Evolutionary conservation across 805 yeast species (phyloP).

Genomic region (Starmerella potacharoeniae): DNA sequence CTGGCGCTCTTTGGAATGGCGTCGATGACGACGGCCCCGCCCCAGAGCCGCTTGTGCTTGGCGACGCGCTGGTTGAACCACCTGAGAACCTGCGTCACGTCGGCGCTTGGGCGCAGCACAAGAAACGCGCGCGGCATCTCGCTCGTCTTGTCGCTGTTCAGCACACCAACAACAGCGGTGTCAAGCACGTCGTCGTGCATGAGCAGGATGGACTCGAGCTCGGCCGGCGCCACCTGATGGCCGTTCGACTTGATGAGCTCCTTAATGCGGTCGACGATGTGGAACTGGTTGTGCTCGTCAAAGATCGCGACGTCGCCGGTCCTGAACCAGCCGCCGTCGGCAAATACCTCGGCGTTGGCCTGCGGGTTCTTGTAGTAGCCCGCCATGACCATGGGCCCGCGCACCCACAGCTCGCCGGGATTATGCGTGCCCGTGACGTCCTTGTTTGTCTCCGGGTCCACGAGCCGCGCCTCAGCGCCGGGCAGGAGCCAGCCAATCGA

Average conservation of each 20-base stretch:
- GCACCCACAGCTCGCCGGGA: slow-evolving; percentile 44
- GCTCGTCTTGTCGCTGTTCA: slow-evolving; percentile 66
- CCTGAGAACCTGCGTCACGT: slow-evolving; percentile 22
- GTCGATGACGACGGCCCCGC: slow-evolving; percentile 52
- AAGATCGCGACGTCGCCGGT: slow-evolving; percentile 47
- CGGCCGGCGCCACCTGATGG: slow-evolving; percentile 90
- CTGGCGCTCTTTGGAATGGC: slow-evolving; percentile 90
- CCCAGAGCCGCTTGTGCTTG: slow-evolving; percentile 32
- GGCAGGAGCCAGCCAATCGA: slow-evolving; percentile 38
- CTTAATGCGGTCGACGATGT: slow-evolving; percentile 51
- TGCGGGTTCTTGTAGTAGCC: slow-evolving; percentile 40
- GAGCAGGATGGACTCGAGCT: slow-evolving; percentile 73
- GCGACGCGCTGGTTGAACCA: slow-evolving; percentile 32
- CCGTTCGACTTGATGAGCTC: slow-evolving; percentile 61
- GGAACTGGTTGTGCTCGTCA: slow-evolving; percentile 31
- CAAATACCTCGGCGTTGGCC: slow-evolving; percentile 37
- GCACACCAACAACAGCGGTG: slow-evolving; percentile 75
- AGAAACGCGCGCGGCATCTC: slow-evolving; percentile 37
- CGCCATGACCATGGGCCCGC: slow-evolving; percentile 46
- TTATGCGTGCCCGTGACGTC: slow-evolving; percentile 40
- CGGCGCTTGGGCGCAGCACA: slow-evolving; percentile 21
- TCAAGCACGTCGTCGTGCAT: slow-evolving; percentile 72
- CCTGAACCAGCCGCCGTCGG: slow-evolving; percentile 40
- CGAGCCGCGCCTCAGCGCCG: slow-evolving; percentile 41
- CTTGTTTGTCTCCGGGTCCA: slow-evolving; percentile 30